Evolutionary conservation across 345 rosid species (phyloP), one percentile per base, ranked within the genome.

Genomic region (Leavenworthia alabamica): DNA sequence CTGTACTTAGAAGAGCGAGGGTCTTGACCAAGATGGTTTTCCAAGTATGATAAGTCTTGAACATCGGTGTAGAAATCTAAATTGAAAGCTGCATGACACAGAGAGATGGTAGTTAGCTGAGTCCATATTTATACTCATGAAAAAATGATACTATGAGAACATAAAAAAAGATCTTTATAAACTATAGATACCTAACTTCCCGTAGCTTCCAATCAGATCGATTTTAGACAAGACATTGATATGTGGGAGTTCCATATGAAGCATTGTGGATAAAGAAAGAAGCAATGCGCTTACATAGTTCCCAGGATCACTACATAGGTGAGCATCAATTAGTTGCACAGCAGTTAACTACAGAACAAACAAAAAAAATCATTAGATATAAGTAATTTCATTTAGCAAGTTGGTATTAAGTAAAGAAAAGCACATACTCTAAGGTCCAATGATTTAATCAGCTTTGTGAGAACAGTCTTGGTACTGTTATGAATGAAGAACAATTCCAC

Each of bases 211-310:
- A 64, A 84, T 81, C 19, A 94, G 80, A 75, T 88, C 97, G 14
- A 90, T 94, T 79, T 94, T 94, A 50, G 96, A 94, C 62, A 94
- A 75, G 70, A 94, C 88, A 73, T 90, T 94, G 71, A 90, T 31
- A 13, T 86, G 96, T 8, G 95, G 97, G 56, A 90, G 88, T 73
- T 90, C 99, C 81, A 94, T 56, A 78, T 90, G 99, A 72, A 94
- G 64, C 97, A 88, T 88, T 56, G 96, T 84, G 20, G 97, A 87
- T 52, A 94, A 66, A 0, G 96, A 84, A 32, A 84, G 92, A 71
- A 88, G 82, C 70, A 94, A 76, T 2, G 87, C 90, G 61, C 97
- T 88, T 24, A 90, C 66, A 65, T 87, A 90, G 75, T 94, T 94
- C 49, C 83, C 86, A 9, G 93, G 87, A 71, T 88, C 90, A 78